These are phyloP conservation scores for Fusarium graminum DNA, from an alignment of 2,329 filamentous ascomycete species.

Conservation along the genomic window DNA sequence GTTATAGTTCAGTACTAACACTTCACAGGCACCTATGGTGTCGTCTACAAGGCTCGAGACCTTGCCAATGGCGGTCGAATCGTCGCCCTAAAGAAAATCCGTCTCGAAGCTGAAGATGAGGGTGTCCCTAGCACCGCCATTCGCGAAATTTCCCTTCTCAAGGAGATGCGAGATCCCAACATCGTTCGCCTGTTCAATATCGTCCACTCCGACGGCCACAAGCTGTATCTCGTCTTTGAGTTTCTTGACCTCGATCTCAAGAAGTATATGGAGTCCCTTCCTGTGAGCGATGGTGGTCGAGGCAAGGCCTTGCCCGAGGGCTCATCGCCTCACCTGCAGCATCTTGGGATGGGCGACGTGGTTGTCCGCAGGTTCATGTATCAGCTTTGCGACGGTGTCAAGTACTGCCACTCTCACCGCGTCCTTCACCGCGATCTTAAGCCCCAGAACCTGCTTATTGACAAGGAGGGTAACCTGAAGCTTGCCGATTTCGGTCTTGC, in stretches of 20 bases:
- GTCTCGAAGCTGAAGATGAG: slow-evolving; percentile 94
- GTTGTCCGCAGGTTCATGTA: slow-evolving; percentile 96
- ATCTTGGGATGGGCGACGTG: slow-evolving; percentile 78
- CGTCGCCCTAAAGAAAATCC: slow-evolving; percentile 94
- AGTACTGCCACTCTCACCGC: slow-evolving; percentile 90
- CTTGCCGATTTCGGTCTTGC: slow-evolving; percentile 91
- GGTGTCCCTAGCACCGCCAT: slow-evolving; percentile 93
- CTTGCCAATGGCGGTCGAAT: slow-evolving; percentile 85
- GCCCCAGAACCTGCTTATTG: slow-evolving; percentile 89
- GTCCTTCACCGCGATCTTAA: slow-evolving; percentile 91
- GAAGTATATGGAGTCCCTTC: slow-evolving; percentile 95
- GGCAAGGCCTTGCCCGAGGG: slow-evolving; percentile 88
- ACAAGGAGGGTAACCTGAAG: slow-evolving; percentile 89
- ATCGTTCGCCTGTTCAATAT: slow-evolving; percentile 92
- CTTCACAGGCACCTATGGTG: slow-evolving; percentile 84
- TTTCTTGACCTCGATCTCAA: slow-evolving; percentile 93
- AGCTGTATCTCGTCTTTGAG: slow-evolving; percentile 93
- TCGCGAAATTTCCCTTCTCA: slow-evolving; percentile 92
- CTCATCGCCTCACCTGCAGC: slow-evolving; percentile 71
- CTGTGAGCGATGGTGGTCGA: slow-evolving; percentile 84
- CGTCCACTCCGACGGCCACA: slow-evolving; percentile 93
- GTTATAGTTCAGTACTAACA: slow-evolving; percentile 5
- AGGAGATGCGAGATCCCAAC: slow-evolving; percentile 93
- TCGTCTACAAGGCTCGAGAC: slow-evolving; percentile 94
- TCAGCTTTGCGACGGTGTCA: slow-evolving; percentile 85